These are phyloP conservation scores for Aspergillus sp. DNA, from an alignment of 2,329 filamentous ascomycete genomes.

Conservation along the genomic window DNA sequence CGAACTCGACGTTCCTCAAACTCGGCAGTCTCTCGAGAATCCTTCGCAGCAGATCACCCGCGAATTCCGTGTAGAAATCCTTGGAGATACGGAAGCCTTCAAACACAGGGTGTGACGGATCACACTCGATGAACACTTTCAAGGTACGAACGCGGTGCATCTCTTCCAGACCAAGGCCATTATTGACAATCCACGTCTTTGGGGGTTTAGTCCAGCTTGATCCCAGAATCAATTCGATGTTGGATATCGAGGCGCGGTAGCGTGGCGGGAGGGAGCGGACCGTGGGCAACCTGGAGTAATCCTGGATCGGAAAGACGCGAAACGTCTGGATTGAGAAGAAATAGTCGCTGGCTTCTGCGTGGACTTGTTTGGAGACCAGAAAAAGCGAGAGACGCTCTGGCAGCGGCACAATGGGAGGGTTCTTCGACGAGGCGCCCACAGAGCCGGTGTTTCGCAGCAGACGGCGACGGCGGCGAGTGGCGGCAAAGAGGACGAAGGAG, in stretches of 20 bases:
- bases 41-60: constrained; percentile 41
- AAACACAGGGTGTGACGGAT: constrained; percentile 48
- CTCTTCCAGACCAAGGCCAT: constrained; percentile 42
- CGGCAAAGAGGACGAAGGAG: constrained; percentile 36
- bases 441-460: constrained; percentile 22
- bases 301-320: constrained; percentile 46
- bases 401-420: constrained; percentile 24
- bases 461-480: constrained; percentile 20
- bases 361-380: constrained; percentile 35
- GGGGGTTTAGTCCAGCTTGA: constrained; percentile 53
- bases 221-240: constrained; percentile 50
- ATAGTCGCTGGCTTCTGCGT: constrained; percentile 44
- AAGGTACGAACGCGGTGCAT: constrained; percentile 41
- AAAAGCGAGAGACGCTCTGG: constrained; percentile 34
- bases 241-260: constrained; percentile 45
- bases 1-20: constrained; percentile 46
- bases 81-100: constrained; percentile 50
- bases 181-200: constrained; percentile 45
- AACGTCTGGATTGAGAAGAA: constrained; percentile 48
- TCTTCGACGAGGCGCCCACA: constrained; percentile 30
- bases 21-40: constrained; percentile 44
- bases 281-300: constrained; percentile 37
- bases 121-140: constrained; percentile 51
- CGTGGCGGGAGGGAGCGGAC: constrained; percentile 43
- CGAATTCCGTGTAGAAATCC: constrained; percentile 51